These are phyloP conservation scores for Xylaria digitata DNA, from an alignment of 2,329 filamentous ascomycete species.

Conservation along the genomic window DNA sequence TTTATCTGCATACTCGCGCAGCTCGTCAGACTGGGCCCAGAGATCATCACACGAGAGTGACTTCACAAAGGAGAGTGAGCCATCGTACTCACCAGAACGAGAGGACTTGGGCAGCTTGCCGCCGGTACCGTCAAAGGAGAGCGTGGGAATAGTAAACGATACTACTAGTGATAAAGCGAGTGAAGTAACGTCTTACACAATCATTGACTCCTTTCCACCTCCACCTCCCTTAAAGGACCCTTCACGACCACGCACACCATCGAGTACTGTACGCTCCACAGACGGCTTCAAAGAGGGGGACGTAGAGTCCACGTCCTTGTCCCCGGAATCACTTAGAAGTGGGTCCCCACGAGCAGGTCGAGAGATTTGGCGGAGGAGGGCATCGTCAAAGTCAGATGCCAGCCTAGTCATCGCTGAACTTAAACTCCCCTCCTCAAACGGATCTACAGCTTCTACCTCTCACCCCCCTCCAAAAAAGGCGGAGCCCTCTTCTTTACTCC, in stretches of 20 bases:
- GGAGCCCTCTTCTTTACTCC: constrained; percentile 40
- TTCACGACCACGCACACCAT: constrained; percentile 40
- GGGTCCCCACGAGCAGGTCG: constrained; percentile 45
- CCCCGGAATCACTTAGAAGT: constrained; percentile 39
- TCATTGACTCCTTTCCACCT: constrained; percentile 46
- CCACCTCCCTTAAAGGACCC: constrained; percentile 49
- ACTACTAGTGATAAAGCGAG: constrained; percentile 41
- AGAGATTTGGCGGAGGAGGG: constrained; percentile 62
- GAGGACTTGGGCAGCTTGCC: constrained; percentile 41
- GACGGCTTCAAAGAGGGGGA: constrained; percentile 26
- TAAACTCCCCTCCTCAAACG: constrained; percentile 61
- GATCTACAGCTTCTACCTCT: constrained; percentile 56
- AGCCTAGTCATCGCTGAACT: constrained; percentile 61
- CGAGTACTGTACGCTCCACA: constrained; percentile 37
- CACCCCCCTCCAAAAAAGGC: constrained; percentile 37
- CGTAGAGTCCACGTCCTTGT: constrained; percentile 34
- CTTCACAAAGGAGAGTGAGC: constrained; percentile 53
- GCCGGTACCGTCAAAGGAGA: constrained; percentile 40
- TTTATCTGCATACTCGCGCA: constrained; percentile 65
- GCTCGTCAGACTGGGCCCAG: constrained; percentile 58
- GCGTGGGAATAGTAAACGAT: constrained; percentile 45
- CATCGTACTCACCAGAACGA: constrained; percentile 50
- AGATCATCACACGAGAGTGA: constrained; percentile 56
- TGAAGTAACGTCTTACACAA: constrained; percentile 39
- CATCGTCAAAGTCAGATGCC: constrained; percentile 61